Conservation (phyloP, 2,329 filamentous ascomycete species). For the Xylariaceae sp. region DNA sequence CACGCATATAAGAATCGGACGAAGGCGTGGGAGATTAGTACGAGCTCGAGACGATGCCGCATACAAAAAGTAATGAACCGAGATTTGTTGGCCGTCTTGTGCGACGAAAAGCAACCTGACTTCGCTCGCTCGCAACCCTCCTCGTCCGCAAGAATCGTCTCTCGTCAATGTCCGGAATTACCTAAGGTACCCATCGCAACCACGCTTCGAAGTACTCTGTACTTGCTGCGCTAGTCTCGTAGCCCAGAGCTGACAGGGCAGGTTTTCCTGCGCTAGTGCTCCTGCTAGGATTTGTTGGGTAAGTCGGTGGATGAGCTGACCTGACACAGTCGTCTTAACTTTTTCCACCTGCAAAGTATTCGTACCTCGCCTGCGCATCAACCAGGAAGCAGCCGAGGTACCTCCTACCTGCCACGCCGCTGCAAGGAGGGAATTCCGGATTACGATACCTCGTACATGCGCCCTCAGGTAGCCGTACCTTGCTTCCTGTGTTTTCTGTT, state of each 20-base stretch:
- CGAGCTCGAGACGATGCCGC: not conserved
- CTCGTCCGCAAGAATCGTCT: not conserved
- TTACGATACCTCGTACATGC: too few species aligned
- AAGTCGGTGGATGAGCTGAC: not conserved
- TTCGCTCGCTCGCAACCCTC: not conserved
- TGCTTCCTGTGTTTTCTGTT: too few species aligned
- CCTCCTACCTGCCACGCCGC: too few species aligned
- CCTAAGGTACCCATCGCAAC: not conserved
- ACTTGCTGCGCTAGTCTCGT: not conserved
- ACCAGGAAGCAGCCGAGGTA: not conserved
- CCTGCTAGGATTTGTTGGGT: not conserved
- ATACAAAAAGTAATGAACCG: not conserved
- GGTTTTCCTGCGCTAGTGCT: not conserved
- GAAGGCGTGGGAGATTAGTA: not conserved
- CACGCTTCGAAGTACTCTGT: not conserved
- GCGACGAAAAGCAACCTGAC: not conserved
- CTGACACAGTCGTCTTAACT: not conserved
- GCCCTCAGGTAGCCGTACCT: too few species aligned
- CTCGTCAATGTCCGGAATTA: not conserved
- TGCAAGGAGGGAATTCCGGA: too few species aligned
- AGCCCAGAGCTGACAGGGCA: not conserved
- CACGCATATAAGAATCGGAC: not conserved
- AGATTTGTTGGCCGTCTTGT: not conserved
- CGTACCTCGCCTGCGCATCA: too few species aligned
- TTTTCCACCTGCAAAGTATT: too few species aligned